These are phyloP conservation scores for Phycomyces nitens DNA, from an alignment of 192 early-diverging fungal species.

Conservation along the genomic window DNA sequence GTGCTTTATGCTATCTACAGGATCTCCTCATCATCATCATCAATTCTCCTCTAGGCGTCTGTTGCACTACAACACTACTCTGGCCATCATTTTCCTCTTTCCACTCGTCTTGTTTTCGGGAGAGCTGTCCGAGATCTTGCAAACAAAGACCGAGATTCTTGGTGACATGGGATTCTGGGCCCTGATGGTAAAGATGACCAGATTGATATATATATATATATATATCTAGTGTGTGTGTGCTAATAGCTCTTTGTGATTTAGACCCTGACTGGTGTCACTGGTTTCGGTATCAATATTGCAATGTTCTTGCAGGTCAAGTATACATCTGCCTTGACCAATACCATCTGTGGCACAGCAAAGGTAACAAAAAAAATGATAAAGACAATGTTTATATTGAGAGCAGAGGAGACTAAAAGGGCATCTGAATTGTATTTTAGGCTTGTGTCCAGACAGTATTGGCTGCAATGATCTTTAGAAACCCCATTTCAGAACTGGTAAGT, in stretches of 20 bases:
- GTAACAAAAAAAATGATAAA: not conserved
- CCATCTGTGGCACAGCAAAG: slow-evolving; percentile 67
- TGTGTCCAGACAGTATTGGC: slow-evolving; percentile 63
- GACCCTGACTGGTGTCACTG: slow-evolving; percentile 53
- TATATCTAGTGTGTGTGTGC: not conserved
- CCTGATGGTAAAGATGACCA: slow-evolving; percentile 42
- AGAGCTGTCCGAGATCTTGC: slow-evolving; percentile 47
- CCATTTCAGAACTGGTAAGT: slow-evolving; percentile 54
- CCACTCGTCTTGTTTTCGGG: slow-evolving; percentile 60
- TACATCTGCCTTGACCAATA: slow-evolving; percentile 63
- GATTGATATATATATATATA: not conserved
- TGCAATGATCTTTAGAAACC: slow-evolving; percentile 58
- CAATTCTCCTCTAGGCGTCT: slow-evolving; percentile 40
- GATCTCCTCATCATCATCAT: too few species aligned
- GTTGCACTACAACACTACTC: slow-evolving; percentile 62
- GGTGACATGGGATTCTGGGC: slow-evolving; percentile 51
- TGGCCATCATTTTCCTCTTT: slow-evolving; percentile 52
- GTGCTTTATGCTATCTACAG: too few species aligned
- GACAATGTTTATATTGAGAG: not conserved
- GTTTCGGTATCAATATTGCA: slow-evolving; percentile 64
- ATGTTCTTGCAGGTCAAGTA: slow-evolving; percentile 69
- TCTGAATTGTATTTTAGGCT: slow-evolving; percentile 21
- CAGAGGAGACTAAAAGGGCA: not conserved
- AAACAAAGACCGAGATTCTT: slow-evolving; percentile 41
- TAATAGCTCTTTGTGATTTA: too few species aligned